Base-by-base conservation (phyloP, 2,329 filamentous ascomycete genomes). In the Apiospora pterosperma region DNA sequence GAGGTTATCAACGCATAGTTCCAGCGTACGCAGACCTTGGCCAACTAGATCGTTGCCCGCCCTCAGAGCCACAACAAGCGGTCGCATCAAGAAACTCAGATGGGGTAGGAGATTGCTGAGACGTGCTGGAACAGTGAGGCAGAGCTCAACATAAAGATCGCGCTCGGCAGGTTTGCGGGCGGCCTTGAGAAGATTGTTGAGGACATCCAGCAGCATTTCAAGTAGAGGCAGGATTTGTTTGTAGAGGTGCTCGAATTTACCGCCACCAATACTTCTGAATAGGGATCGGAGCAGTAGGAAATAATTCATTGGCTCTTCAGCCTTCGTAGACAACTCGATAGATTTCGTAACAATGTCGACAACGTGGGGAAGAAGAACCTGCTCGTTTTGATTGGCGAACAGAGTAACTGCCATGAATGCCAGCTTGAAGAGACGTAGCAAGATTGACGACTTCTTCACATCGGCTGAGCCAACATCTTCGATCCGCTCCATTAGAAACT, bases 401-500 rank as follows among this genome's bases (percentile, higher is more conserved):
- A 99, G 83, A 0, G 96, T 99, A 42, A 99, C 96, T 0, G 96
- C 96, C 96, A 99, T 99, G 77, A 99, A 99, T 0, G 95, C 97
- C 61, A 99, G 80, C 79, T 99, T 99, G 81, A 98, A 99, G 62
- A 99, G 88, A 63, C 96, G 88, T 61, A 99, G 81, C 38, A 99
- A 81, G 59, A 99, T 97, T 6, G 93, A 95, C 0, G 96, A 95
- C 77, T 95, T 97, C 74, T 92, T 93, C 62, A 96, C 90, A 77
- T 99, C 93, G 8, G 91, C 89, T 0, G 93, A 96, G 25, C 96
- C 96, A 52, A 99, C 93, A 75, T 99, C 92, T 68, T 96, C 92
- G 65, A 99, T 96, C 62, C 92, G 91, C 71, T 95, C 92, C 96
- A 99, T 99, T 66, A 99, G 83, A 75, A 99, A 99, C 69, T 97